A percentile compares a stretch with the other conserved stretches of the same genome.
Evolutionary conservation across 2,329 filamentous ascomycete species (phyloP).

Genomic region (Fusarium guadeloupense): DNA sequence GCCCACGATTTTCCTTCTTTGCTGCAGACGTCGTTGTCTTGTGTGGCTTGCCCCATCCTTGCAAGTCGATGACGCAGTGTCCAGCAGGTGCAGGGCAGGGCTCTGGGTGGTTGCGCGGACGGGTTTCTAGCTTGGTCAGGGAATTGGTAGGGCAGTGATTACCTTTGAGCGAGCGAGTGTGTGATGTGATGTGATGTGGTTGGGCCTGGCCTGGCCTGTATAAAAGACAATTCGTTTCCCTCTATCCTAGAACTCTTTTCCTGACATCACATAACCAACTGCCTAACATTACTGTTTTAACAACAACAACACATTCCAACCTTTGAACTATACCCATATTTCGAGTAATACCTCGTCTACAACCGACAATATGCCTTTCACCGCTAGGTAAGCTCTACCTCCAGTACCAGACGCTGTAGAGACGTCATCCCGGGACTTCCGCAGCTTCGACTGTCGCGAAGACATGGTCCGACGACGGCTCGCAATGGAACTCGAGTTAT

Average conservation of each 20-base stretch:
- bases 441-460: constrained; percentile 14
- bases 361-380: constrained; percentile 65
- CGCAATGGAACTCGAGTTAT: background rate
- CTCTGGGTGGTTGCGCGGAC: constrained; percentile 27
- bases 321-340: constrained; percentile 5
- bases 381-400: constrained; percentile 59
- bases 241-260: background rate
- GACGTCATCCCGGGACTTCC: constrained; percentile 37
- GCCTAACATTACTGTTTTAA: constrained; percentile 6
- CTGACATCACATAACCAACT: constrained; percentile 13
- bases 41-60: constrained; percentile 33
- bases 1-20: constrained; percentile 18
- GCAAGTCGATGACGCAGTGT: constrained; percentile 49
- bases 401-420: constrained; percentile 3
- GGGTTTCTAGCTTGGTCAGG: constrained; percentile 23
- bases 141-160: constrained; percentile 16
- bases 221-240: constrained; percentile 40
- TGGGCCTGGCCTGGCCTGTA: constrained; percentile 25
- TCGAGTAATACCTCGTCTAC: constrained; percentile 26
- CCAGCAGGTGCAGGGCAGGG: constrained; percentile 34
- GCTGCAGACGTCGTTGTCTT: constrained; percentile 20
- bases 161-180: constrained; percentile 8
- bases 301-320: constrained; percentile 13
- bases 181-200: constrained; percentile 32
- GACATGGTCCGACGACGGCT: background rate